These are phyloP conservation scores for Streptanthus diversifolius DNA, from an alignment of 345 rosid species.

Conservation along the genomic window DNA sequence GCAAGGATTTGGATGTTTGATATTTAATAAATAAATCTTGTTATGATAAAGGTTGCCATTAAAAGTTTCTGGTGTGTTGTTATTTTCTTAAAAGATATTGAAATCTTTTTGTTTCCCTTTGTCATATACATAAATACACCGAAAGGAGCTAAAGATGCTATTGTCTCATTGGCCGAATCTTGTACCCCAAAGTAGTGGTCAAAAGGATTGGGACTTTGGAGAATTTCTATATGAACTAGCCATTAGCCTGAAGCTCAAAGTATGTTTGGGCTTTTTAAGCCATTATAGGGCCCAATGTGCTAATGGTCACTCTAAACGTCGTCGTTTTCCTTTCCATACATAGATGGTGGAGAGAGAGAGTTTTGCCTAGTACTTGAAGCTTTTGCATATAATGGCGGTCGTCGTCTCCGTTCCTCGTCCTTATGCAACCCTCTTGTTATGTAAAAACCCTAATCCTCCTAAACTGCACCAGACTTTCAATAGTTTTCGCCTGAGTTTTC, in stretches of 20 bases:
- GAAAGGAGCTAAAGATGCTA: neutral
- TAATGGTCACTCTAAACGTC: neutral
- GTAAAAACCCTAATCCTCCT: constrained; percentile 20
- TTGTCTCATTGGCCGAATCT: neutral
- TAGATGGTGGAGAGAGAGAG: neutral
- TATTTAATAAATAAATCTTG: neutral
- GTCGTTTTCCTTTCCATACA: neutral
- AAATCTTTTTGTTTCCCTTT: neutral
- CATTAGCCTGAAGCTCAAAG: too few relatives aligned
- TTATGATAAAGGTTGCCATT: too few relatives aligned
- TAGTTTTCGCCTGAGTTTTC: neutral
- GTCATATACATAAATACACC: neutral
- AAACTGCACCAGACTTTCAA: neutral
- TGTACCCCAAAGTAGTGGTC: neutral
- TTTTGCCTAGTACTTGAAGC: neutral
- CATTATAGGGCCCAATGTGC: neutral
- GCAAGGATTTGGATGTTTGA: neutral
- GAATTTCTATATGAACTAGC: neutral
- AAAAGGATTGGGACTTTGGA: neutral
- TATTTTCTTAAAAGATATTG: neutral
- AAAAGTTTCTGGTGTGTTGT: too few relatives aligned
- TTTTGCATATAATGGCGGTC: constrained; percentile 45
- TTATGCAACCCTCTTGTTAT: neutral
- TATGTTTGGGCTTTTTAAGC: too few relatives aligned
- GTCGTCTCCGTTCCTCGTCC: constrained; percentile 34